These are phyloP conservation scores for Lasiodiplodia theobromae DNA, from an alignment of 2,329 filamentous ascomycete species.

Conservation along the genomic window DNA sequence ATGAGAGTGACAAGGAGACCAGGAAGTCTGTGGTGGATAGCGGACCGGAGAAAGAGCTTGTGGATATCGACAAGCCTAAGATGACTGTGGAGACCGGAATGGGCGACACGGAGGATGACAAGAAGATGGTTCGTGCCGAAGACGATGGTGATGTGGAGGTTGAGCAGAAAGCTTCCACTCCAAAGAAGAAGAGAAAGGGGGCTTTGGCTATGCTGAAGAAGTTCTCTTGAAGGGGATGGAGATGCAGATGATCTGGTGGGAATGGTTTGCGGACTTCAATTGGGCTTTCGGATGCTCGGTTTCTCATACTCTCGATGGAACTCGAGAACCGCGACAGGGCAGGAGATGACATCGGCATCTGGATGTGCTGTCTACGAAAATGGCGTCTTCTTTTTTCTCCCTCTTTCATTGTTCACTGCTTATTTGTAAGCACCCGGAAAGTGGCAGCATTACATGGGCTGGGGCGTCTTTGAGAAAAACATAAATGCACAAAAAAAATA, in stretches of 20 bases:
- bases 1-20: background rate
- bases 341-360: background rate
- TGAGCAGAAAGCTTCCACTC: conserved; percentile 5
- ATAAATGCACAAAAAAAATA: background rate
- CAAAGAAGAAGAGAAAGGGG: background rate
- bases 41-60: background rate
- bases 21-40: background rate
- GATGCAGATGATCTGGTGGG: background rate
- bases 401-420: background rate
- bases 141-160: background rate
- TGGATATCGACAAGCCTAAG: background rate
- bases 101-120: background rate
- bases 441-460: background rate
- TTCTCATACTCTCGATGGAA: background rate
- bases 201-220: conserved; percentile 5
- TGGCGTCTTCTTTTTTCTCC: background rate
- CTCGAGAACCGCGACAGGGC: no score
- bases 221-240: conserved; percentile 4
- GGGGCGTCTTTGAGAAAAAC: background rate
- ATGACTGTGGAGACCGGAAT: background rate
- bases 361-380: background rate
- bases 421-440: background rate
- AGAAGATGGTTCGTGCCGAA: background rate
- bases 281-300: background rate
- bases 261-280: background rate